These are phyloP conservation scores for Alectoria sarmentosa DNA, from an alignment of 495 filamentous ascomycete genomes.

Conservation along the genomic window DNA sequence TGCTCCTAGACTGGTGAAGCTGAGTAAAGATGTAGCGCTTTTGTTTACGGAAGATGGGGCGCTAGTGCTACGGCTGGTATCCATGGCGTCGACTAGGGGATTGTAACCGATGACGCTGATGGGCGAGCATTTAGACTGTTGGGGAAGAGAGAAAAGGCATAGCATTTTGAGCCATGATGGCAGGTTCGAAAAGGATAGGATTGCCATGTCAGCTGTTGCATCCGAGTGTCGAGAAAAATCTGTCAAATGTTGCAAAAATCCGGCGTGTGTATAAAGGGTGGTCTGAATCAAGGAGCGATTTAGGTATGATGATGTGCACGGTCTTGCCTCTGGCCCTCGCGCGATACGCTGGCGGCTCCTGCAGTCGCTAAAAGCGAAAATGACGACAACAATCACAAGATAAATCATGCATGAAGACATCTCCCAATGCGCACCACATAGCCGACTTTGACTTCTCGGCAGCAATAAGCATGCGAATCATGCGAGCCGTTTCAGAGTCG, in stretches of 20 bases:
- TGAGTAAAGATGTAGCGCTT: neutral
- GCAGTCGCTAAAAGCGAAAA: neutral
- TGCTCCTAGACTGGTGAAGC: neutral
- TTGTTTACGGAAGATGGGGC: neutral
- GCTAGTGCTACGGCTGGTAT: neutral
- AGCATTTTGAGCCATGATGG: neutral
- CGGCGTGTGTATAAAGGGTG: too few relatives aligned
- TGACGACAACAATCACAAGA: neutral
- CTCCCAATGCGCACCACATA: neutral
- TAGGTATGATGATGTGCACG: neutral
- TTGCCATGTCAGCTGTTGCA: neutral
- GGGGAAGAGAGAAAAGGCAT: conserved; percentile 1
- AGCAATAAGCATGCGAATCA: neutral
- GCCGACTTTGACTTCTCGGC: neutral
- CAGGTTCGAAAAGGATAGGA: neutral
- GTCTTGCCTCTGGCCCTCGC: neutral
- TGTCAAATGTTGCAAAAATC: neutral
- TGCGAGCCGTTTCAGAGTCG: neutral
- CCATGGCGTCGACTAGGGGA: neutral
- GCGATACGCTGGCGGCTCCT: conserved; percentile 17
- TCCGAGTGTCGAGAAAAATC: neutral
- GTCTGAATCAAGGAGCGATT: neutral
- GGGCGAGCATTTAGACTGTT: neutral
- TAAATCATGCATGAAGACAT: neutral
- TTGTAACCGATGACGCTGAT: neutral